A percentile compares a stretch with the other conserved stretches of the same genome.
Evolutionary conservation across 2,329 filamentous ascomycete genomes (phyloP).

Genomic region (Aulographum hederae): DNA sequence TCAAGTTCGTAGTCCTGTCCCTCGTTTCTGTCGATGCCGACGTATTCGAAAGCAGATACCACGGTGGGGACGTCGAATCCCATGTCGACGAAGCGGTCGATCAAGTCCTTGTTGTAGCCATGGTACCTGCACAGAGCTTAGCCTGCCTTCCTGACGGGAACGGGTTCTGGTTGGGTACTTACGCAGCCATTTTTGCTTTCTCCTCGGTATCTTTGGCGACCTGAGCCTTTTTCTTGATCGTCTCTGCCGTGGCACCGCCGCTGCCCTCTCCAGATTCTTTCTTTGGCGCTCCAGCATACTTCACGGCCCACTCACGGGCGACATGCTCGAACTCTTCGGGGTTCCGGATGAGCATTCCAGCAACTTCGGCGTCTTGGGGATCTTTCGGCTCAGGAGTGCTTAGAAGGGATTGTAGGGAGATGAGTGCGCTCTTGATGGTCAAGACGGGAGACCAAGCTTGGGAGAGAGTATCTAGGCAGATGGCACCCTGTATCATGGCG

Average conservation of each 20-base stretch:
- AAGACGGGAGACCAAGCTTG: slow-evolving; percentile 88
- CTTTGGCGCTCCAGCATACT: slow-evolving; percentile 59
- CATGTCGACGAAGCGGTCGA: slow-evolving; percentile 77
- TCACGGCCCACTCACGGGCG: slow-evolving; percentile 80
- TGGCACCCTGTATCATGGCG: slow-evolving; percentile 53
- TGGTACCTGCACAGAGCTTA: slow-evolving; percentile 41
- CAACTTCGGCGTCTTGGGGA: slow-evolving; percentile 90
- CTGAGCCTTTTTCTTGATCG: slow-evolving; percentile 33
- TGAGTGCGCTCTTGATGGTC: slow-evolving; percentile 86
- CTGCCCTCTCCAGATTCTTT: slow-evolving; percentile 33
- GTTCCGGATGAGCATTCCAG: slow-evolving; percentile 66
- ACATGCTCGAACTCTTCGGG: slow-evolving; percentile 64
- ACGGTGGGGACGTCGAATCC: slow-evolving; percentile 80
- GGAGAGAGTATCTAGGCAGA: slow-evolving; percentile 85
- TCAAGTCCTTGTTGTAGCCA: slow-evolving; percentile 69
- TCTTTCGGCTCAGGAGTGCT: slow-evolving; percentile 90
- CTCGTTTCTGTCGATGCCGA: slow-evolving; percentile 61
- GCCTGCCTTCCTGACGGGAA: neutral
- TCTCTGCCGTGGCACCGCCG: slow-evolving; percentile 32
- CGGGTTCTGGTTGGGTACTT: slow-evolving; percentile 11
- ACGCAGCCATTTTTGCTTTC: slow-evolving; percentile 35
- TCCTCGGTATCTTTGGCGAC: slow-evolving; percentile 37
- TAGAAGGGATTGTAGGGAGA: slow-evolving; percentile 84
- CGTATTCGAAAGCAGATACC: slow-evolving; percentile 63
- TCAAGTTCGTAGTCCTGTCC: slow-evolving; percentile 76